phyloP scores from a whole-genome alignment of 2,329 filamentous ascomycete species.

The Onygena corvina region DNA sequence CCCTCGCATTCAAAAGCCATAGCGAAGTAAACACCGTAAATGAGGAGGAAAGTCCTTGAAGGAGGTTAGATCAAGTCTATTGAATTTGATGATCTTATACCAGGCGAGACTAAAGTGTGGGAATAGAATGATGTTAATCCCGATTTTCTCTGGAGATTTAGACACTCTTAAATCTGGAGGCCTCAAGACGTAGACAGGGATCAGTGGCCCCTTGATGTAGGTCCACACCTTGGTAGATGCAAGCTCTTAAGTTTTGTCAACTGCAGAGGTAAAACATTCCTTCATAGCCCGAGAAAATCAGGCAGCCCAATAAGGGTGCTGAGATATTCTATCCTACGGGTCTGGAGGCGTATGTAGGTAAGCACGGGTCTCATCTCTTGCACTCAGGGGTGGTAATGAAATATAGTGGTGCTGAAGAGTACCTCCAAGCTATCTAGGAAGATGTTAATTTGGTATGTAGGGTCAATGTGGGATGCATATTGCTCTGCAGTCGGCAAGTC shows the following conservation, averaged over 20 bases:
- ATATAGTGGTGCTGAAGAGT: not conserved
- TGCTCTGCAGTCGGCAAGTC: no score
- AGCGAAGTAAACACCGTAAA: no score
- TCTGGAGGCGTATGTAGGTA: not conserved
- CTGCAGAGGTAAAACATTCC: not conserved
- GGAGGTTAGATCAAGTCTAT: no score
- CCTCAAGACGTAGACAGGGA: no score
- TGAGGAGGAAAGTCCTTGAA: no score
- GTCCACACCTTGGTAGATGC: not conserved
- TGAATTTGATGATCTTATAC: no score
- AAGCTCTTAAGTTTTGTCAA: conserved; percentile 2
- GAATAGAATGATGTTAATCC: no score
- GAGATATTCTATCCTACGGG: not conserved
- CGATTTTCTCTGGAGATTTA: no score
- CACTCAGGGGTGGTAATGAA: not conserved
- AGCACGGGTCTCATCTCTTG: not conserved
- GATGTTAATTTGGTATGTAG: not conserved
- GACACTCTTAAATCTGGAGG: no score
- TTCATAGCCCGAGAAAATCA: not conserved
- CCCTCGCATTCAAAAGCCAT: conserved; percentile 2
- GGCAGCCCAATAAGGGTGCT: not conserved
- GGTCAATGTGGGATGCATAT: not conserved
- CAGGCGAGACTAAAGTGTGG: no score
- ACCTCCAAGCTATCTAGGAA: not conserved
- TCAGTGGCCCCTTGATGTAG: not conserved